Percentiles rank a stretch among this genome's conserved stretches.
Evolutionary conservation across 208 protist genomes (phyloP).

Genomic region (Crithidia mellificae): DNA sequence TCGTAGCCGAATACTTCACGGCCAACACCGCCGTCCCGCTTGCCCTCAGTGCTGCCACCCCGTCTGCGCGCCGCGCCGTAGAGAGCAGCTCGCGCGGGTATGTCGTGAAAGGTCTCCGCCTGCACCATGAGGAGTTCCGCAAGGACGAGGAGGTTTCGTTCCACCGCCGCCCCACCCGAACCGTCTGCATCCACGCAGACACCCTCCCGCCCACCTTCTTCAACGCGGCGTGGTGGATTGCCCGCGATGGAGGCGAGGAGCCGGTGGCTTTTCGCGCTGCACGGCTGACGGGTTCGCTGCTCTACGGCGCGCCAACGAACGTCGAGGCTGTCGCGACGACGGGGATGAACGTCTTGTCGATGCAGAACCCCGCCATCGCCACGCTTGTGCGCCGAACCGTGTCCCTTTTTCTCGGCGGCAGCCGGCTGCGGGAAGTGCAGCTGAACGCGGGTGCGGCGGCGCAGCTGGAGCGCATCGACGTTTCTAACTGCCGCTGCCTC

Average conservation of each 20-base stretch:
- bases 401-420: conserved; percentile 12
- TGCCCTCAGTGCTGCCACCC: conserved; percentile 14
- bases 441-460: conserved; percentile 10
- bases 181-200: conserved; percentile 23
- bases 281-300: conserved; percentile 12
- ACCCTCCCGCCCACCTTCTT: not conserved
- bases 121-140: conserved; percentile 13
- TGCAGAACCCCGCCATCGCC: not conserved
- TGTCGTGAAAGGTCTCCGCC: conserved; percentile 9
- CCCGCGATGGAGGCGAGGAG: not conserved
- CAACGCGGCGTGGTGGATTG: conserved; percentile 16
- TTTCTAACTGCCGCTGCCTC: conserved; percentile 20
- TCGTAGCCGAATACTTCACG: not conserved
- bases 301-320: no score
- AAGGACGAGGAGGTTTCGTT: conserved; percentile 16
- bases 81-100: conserved; percentile 5
- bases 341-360: not conserved
- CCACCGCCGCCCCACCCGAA: conserved; percentile 11
- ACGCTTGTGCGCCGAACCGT: conserved; percentile 5
- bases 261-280: conserved; percentile 12
- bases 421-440: conserved; percentile 13
- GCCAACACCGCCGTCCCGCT: conserved; percentile 8
- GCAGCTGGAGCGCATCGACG: conserved; percentile 16
- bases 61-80: conserved; percentile 4
- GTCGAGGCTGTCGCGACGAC: not conserved